Evolutionary conservation across 352 stramenopile genomes (phyloP).

Genomic region (Globisporangium ultimum): DNA sequence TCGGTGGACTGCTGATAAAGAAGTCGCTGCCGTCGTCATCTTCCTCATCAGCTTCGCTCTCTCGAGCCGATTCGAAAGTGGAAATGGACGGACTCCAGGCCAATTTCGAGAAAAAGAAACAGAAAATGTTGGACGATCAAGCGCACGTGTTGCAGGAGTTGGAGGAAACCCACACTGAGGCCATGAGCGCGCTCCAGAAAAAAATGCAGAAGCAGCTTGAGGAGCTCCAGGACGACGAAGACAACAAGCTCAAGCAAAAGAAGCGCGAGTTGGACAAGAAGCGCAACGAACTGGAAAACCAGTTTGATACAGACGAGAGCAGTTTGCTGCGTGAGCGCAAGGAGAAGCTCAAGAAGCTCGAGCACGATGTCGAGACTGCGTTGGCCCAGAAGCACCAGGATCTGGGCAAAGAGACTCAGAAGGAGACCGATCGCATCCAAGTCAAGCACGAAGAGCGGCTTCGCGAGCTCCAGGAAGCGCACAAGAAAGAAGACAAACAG

Average conservation of each 20-base stretch:
- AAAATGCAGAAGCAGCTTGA: conserved; percentile 47
- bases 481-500: conserved; percentile 31
- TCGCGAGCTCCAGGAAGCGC: conserved; percentile 37
- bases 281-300: conserved; percentile 59
- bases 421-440: conserved; percentile 37
- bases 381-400: conserved; percentile 52
- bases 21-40: conserved; percentile 36
- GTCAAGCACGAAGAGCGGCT: conserved; percentile 39
- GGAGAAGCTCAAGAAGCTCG: conserved; percentile 62
- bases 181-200: conserved; percentile 33
- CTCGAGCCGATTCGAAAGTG: conserved; percentile 31
- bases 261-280: conserved; percentile 70
- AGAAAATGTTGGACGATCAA: conserved; percentile 42
- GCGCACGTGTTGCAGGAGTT: conserved; percentile 29
- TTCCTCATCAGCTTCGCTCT: conserved; percentile 11
- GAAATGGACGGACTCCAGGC: conserved; percentile 25
- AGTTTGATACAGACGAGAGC: conserved; percentile 66
- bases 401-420: conserved; percentile 47
- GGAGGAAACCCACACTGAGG: conserved; percentile 31
- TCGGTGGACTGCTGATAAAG: conserved; percentile 42
- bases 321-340: conserved; percentile 44
- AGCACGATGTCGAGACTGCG: conserved; percentile 40
- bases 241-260: conserved; percentile 52
- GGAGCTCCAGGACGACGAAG: conserved; percentile 51
- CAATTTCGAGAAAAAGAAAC: conserved; percentile 53